These are phyloP conservation scores for Eleusine indica DNA, from an alignment of 176 grass and related monocot species.

Conservation along the genomic window DNA sequence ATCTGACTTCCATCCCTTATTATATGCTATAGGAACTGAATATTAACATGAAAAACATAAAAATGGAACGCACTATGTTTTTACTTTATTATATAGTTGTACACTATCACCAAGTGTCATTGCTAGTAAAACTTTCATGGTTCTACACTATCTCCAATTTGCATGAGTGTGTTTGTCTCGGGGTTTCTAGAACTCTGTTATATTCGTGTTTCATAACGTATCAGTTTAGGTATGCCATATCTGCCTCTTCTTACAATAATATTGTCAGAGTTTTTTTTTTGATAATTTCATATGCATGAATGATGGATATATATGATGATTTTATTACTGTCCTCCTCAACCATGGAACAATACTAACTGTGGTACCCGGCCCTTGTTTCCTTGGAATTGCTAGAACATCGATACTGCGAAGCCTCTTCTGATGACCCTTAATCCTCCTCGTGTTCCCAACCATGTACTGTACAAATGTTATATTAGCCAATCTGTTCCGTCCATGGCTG, in stretches of 20 bases:
- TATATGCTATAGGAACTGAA: too few species aligned
- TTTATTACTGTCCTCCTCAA: not conserved
- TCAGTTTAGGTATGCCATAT: not conserved
- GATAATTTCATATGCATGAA: too few species aligned
- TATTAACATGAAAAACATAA: too few species aligned
- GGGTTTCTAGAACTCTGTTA: too few species aligned
- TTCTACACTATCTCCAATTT: too few species aligned
- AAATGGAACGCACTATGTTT: too few species aligned
- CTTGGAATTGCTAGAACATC: constrained; percentile 61
- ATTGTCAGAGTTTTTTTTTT: too few species aligned
- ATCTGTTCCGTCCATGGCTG: constrained; percentile 68
- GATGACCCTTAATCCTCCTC: constrained; percentile 76
- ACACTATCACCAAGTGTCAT: not conserved
- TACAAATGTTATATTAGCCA: constrained; percentile 78
- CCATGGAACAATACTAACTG: not conserved
- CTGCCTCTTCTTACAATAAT: not conserved
- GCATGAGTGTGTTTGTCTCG: too few species aligned
- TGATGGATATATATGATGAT: not conserved
- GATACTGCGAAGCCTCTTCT: constrained; percentile 55
- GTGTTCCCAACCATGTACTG: constrained; percentile 55
- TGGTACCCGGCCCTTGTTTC: not conserved
- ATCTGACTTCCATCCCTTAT: too few species aligned
- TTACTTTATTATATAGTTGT: not conserved
- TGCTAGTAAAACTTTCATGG: too few species aligned
- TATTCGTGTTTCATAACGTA: not conserved